Percentiles rank a stretch among this genome's conserved stretches.
Conservation (phyloP, 176 grass and related monocot genomes). For the Phoenix dactylifera region DNA sequence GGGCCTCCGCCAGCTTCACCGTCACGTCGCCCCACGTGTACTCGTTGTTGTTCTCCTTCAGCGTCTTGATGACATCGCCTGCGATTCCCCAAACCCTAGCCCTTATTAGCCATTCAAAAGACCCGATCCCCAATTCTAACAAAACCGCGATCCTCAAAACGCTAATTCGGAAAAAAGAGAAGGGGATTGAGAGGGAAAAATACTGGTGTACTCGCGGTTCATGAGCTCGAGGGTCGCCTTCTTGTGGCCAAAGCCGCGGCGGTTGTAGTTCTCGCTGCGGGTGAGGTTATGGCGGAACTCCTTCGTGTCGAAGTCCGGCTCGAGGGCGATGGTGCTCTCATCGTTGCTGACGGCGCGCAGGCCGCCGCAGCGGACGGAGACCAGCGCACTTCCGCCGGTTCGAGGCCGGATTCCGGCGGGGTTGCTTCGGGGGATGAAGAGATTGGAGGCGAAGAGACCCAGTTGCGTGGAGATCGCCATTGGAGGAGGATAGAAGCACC, state of each 20-base stretch:
- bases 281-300: constrained; percentile 89
- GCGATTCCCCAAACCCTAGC: background rate
- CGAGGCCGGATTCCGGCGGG: constrained; percentile 4
- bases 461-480: constrained; percentile 62
- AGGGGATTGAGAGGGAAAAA: too few species aligned
- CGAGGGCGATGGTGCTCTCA: constrained; percentile 21
- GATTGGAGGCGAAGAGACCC: constrained; percentile 31
- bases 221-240: constrained; percentile 95
- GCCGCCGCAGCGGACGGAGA: constrained; percentile 48
- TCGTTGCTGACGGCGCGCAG: background rate
- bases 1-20: constrained; percentile 83
- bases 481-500: background rate
- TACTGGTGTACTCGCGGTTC: constrained; percentile 90
- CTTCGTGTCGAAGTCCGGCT: constrained; percentile 95
- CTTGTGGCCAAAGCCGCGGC: constrained; percentile 87
- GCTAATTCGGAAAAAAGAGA: too few species aligned
- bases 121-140: too few species aligned
- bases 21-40: constrained; percentile 77
- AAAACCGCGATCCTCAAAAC: too few species aligned
- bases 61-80: constrained; percentile 89
- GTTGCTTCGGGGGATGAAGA: constrained; percentile 22
- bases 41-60: constrained; percentile 68
- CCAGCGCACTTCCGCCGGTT: constrained; percentile 3
- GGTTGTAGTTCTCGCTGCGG: constrained; percentile 96
- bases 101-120: too few species aligned